A percentile compares a stretch with the other conserved stretches of the same genome.
Evolutionary conservation across 2,329 filamentous ascomycete species (phyloP).

Genomic region (Epichloe coenophiala): DNA sequence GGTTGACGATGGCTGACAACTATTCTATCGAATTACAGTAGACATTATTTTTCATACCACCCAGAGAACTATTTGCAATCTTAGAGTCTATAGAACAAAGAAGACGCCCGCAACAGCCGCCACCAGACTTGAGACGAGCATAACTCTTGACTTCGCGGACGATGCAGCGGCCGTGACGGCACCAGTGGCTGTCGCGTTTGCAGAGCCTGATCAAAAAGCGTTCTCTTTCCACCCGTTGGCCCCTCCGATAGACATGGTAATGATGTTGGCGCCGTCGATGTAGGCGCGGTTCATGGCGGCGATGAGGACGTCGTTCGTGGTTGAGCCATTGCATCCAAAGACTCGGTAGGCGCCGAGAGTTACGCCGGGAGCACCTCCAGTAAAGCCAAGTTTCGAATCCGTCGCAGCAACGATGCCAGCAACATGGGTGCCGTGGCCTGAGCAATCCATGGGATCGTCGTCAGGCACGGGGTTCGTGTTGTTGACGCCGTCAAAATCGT

Average conservation of each 20-base stretch:
- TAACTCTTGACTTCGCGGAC: neutral
- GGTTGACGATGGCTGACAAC: too few relatives aligned
- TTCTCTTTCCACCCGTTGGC: neutral
- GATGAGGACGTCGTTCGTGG: conserved; percentile 32
- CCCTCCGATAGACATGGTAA: conserved; percentile 12
- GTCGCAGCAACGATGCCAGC: conserved; percentile 14
- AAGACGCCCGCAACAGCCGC: neutral
- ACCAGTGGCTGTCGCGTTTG: neutral
- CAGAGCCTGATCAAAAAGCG: neutral
- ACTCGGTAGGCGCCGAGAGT: conserved; percentile 3
- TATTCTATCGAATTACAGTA: neutral
- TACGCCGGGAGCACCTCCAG: conserved; percentile 3
- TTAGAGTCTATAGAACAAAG: neutral
- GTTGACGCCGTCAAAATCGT: conserved; percentile 6
- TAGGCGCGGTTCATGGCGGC: conserved; percentile 40
- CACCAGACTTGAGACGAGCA: neutral
- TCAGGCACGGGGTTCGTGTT: conserved; percentile 7
- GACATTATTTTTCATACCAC: neutral
- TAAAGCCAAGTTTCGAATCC: conserved; percentile 1
- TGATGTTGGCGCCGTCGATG: conserved; percentile 28
- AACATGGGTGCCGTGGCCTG: conserved; percentile 13
- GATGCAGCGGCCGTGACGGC: neutral
- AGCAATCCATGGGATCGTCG: conserved; percentile 9
- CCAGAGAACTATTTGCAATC: neutral
- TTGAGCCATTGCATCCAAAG: conserved; percentile 14